These are phyloP conservation scores for Ustilago lituana DNA, from an alignment of 1,284 basidiomycete species.

Conservation along the genomic window DNA sequence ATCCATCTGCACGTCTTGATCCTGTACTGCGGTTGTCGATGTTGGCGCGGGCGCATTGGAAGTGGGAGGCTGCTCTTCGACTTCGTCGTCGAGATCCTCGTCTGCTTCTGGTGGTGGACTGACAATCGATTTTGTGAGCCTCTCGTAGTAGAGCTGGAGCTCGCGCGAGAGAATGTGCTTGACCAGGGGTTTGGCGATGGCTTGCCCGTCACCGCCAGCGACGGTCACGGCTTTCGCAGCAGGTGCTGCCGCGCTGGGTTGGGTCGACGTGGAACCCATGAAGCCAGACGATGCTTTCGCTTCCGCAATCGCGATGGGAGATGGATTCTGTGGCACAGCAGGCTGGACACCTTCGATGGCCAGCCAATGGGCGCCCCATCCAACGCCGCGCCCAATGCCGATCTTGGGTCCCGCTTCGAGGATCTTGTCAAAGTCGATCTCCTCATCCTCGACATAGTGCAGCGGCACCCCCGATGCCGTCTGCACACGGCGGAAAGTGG, in stretches of 20 bases:
- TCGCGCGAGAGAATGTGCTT: conserved; percentile 94
- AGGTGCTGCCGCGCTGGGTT: conserved; percentile 55
- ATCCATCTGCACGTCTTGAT: conserved; percentile 37
- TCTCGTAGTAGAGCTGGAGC: conserved; percentile 92
- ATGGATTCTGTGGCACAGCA: conserved; percentile 93
- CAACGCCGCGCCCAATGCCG: conserved; percentile 61
- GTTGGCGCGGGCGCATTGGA: neutral
- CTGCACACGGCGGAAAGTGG: conserved; percentile 66
- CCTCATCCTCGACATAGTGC: conserved; percentile 94
- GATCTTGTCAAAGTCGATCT: conserved; percentile 86
- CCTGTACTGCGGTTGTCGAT: conserved; percentile 11
- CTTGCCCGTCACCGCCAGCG: conserved; percentile 46
- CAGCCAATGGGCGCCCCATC: conserved; percentile 80
- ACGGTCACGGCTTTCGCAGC: conserved; percentile 61
- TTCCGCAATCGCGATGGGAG: conserved; percentile 67
- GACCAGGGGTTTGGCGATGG: conserved; percentile 70
- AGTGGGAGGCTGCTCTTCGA: conserved; percentile 10
- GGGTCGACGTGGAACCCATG: conserved; percentile 32
- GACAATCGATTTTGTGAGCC: conserved; percentile 76
- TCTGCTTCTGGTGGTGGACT: conserved; percentile 58
- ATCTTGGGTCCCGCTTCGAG: conserved; percentile 56
- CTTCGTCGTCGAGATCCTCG: conserved; percentile 47
- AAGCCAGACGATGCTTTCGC: conserved; percentile 29
- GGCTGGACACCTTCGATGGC: conserved; percentile 98
- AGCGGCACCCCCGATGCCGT: conserved; percentile 69